Evolutionary conservation across 768 basidiomycete species (phyloP).

Genomic region (Sarcodon sp.): DNA sequence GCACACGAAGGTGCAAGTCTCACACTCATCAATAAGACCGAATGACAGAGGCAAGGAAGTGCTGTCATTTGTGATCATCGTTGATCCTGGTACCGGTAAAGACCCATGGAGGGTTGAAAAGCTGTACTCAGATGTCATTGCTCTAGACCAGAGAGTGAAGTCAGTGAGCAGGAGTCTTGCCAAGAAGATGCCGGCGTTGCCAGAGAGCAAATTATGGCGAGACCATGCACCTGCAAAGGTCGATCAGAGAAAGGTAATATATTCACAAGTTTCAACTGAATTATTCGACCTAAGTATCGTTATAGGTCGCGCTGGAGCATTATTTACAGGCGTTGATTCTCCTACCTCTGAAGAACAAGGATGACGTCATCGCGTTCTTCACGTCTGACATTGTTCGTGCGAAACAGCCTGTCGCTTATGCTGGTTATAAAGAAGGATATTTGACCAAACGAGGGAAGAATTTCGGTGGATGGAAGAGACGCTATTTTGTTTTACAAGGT

Average conservation of each 20-base stretch:
- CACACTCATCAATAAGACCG: conserved; percentile 72
- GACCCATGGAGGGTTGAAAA: conserved; percentile 83
- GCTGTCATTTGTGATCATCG: conserved; percentile 71
- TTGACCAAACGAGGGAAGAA: conserved; percentile 94
- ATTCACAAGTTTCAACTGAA: conserved; percentile 11
- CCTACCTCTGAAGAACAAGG: conserved; percentile 75
- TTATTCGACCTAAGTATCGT: not conserved
- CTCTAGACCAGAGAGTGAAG: conserved; percentile 70
- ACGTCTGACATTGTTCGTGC: conserved; percentile 78
- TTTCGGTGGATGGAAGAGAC: conserved; percentile 95
- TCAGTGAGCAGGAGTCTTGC: conserved; percentile 46
- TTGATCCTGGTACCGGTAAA: conserved; percentile 61
- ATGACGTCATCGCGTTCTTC: conserved; percentile 86
- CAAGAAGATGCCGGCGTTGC: conserved; percentile 71
- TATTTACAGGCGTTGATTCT: conserved; percentile 79
- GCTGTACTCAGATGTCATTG: conserved; percentile 86
- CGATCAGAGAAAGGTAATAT: conserved; percentile 80
- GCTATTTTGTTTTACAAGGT: conserved; percentile 90
- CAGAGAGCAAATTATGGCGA: conserved; percentile 91
- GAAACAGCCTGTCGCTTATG: conserved; percentile 64
- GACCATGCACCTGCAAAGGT: conserved; percentile 96
- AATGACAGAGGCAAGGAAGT: conserved; percentile 92
- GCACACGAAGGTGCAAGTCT: conserved; percentile 56
- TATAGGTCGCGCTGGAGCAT: conserved; percentile 61
- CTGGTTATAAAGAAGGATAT: conserved; percentile 89